These are phyloP conservation scores for Saccharomyces pastorianus DNA, from an alignment of 1,139 yeast genomes.

Conservation along the genomic window DNA sequence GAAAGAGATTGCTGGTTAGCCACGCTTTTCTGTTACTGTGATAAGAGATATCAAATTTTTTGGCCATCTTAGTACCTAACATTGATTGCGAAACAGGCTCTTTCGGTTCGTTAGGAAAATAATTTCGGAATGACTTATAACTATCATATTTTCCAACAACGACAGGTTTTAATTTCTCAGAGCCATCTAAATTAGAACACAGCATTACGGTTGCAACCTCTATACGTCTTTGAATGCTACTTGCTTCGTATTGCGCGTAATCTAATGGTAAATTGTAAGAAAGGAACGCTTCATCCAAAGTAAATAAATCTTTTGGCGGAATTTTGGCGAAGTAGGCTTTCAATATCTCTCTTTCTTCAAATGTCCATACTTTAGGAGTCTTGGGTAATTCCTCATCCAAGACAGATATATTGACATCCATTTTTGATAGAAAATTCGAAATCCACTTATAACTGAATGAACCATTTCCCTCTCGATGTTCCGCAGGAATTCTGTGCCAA, in stretches of 20 bases:
- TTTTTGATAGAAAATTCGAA: slow-evolving; percentile 46
- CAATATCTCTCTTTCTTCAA: slow-evolving; percentile 46
- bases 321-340: slow-evolving; percentile 32
- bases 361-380: slow-evolving; percentile 52
- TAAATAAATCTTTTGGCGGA: slow-evolving; percentile 48
- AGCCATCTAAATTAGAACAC: slow-evolving; percentile 55
- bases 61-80: slow-evolving; percentile 39
- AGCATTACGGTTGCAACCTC: slow-evolving; percentile 49
- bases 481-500: slow-evolving; percentile 52
- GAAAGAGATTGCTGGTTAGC: slow-evolving; percentile 59
- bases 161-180: slow-evolving; percentile 53
- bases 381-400: slow-evolving; percentile 39
- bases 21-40: slow-evolving; percentile 56
- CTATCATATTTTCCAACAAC: slow-evolving; percentile 55
- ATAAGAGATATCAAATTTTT: slow-evolving; percentile 45
- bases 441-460: slow-evolving; percentile 62
- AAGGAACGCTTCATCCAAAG: slow-evolving; percentile 53
- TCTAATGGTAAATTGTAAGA: slow-evolving; percentile 57
- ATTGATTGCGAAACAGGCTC: slow-evolving; percentile 22
- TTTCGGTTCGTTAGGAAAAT: slow-evolving; percentile 27
- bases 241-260: slow-evolving; percentile 48
- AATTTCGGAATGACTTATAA: slow-evolving; percentile 42
- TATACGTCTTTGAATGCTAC: slow-evolving; percentile 32
- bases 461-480: slow-evolving; percentile 54
- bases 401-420: slow-evolving; percentile 46